Conservation (phyloP, 164 flowering plant genomes). For the Magnolia changhungtana region DNA sequence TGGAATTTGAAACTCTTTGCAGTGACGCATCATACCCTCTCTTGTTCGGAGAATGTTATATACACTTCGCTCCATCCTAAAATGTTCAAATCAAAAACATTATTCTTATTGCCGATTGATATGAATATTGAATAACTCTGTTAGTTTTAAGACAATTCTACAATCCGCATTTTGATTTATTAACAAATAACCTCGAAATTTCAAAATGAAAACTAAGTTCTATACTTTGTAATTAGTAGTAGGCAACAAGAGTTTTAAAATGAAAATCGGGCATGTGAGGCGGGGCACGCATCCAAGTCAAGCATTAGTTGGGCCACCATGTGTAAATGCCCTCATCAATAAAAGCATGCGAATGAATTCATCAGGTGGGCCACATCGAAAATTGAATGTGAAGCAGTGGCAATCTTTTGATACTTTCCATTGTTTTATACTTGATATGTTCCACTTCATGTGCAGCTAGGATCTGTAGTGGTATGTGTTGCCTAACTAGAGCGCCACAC, state of each 20-base stretch:
- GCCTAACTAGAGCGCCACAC: no score
- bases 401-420: no score
- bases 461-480: neutral
- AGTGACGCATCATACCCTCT: conserved; percentile 60
- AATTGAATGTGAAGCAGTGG: no score
- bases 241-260: no score
- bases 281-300: no score
- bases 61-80: conserved; percentile 78
- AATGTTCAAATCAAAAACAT: neutral
- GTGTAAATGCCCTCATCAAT: no score
- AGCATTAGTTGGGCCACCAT: no score
- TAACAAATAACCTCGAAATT: neutral
- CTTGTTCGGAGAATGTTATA: conserved; percentile 60
- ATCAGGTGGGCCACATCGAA: no score
- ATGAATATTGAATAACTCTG: neutral
- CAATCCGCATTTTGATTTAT: neutral
- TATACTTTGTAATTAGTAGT: neutral
- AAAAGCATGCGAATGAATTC: no score
- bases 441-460: no score
- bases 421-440: no score
- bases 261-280: no score
- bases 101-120: neutral
- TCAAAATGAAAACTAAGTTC: neutral
- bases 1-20: conserved; percentile 77
- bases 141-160: neutral